Evolutionary conservation across 2,329 filamentous ascomycete genomes (phyloP), one percentile per base, ranked within the genome.

Genomic region (Apiospora saccharicola): DNA sequence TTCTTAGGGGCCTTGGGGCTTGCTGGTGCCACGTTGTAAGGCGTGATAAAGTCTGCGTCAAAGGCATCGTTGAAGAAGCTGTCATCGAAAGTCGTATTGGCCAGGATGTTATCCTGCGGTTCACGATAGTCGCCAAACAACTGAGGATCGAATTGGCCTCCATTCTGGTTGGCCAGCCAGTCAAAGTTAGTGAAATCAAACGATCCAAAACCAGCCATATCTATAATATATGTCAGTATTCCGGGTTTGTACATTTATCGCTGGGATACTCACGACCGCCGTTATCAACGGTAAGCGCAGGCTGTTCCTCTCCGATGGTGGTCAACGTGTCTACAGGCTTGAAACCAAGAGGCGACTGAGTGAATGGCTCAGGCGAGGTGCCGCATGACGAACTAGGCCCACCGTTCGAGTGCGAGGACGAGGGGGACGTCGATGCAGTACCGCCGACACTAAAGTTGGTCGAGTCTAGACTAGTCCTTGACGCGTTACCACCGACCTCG

Each of bases 121-220:
- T 99, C 96, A 70, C 96, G 92, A 83, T 98, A 98, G 77, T 95
- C 94, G 71, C 93, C 94, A 81, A 98, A 98, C 5, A 98, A 87
- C 71, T 96, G 91, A 0, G 96, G 96, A 74, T 98, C 95, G 78
- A 98, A 98, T 75, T 93, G 91, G 71, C 94, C 94, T 72, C 92
- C 92, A 77, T 95, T 96, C 80, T 97, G 93, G 77, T 92, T 91
- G 51, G 91, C 89, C 69, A 96, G 86, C 90, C 92, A 95, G 80
- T 94, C 92, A 77, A 94, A 87, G 76, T 89, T 89, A 76, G 85
- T 87, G 72, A 86, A 82, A 74, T 87, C 86, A 70, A 89, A 83
- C 70, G 82, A 80, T 57, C 80, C 78, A 47, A 85, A 80, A 43
- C 82, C 81, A 24, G 80, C 80, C n/a, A 82, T 79, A 67, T 81